phyloP scores from a whole-genome alignment of 2,329 filamentous ascomycete genomes.

The Cadophora gregata region DNA sequence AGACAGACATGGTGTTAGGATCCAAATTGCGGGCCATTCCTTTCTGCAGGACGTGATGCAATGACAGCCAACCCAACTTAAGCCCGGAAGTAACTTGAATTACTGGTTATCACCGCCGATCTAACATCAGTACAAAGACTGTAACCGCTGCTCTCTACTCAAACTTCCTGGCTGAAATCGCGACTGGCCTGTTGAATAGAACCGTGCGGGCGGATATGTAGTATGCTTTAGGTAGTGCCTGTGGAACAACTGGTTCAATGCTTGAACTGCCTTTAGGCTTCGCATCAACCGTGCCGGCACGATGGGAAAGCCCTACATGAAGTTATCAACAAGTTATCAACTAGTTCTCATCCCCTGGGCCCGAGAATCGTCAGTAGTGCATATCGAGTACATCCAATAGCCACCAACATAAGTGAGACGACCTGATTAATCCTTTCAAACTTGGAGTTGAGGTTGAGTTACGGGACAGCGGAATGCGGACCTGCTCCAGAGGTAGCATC shows the following conservation, averaged over 20 bases:
- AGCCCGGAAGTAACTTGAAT: conserved; percentile 18
- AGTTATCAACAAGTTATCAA: not conserved
- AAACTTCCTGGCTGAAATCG: conserved; percentile 1
- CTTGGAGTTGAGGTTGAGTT: not conserved
- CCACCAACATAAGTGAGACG: not conserved
- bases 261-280: not conserved
- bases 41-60: conserved; percentile 22
- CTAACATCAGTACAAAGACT: conserved; percentile 24
- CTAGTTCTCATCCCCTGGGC: not conserved
- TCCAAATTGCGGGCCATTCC: conserved; percentile 34
- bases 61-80: not conserved
- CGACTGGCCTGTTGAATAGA: conserved; percentile 11
- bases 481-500: not conserved
- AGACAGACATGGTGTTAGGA: conserved; percentile 28
- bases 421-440: not conserved
- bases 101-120: conserved; percentile 30
- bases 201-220: conserved; percentile 17
- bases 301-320: not conserved
- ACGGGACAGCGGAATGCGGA: not conserved
- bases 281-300: not conserved
- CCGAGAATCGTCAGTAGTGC: not conserved
- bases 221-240: not conserved
- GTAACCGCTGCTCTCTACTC: conserved; percentile 20
- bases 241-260: not conserved
- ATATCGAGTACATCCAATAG: conserved; percentile 2